These are phyloP conservation scores for Fusarium pilosicola DNA, from an alignment of 2,329 filamentous ascomycete species.

Conservation along the genomic window DNA sequence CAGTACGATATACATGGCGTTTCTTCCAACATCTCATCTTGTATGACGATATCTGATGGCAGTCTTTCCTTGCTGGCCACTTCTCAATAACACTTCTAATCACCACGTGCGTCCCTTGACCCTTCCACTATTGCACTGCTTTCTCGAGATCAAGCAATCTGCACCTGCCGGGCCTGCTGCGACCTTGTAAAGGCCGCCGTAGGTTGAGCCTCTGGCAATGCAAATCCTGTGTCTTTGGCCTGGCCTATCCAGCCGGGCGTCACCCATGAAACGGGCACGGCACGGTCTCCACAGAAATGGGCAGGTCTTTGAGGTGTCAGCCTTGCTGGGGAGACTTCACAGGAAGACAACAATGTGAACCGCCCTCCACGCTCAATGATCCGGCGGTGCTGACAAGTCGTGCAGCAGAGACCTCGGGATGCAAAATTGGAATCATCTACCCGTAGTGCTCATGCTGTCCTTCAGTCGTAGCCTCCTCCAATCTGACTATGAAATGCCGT, in stretches of 20 bases:
- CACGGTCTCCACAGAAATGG: slow-evolving; percentile 33
- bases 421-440: slow-evolving; percentile 46
- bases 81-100: slow-evolving; percentile 13
- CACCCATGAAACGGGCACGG: slow-evolving; percentile 38
- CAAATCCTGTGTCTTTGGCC: slow-evolving; percentile 35
- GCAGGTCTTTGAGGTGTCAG: slow-evolving; percentile 32
- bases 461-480: slow-evolving; percentile 69
- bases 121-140: slow-evolving; percentile 36
- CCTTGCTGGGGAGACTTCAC: slow-evolving; percentile 38
- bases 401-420: slow-evolving; percentile 43
- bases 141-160: slow-evolving; percentile 45
- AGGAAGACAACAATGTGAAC: slow-evolving; percentile 34
- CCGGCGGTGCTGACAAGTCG: slow-evolving; percentile 31
- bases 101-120: slow-evolving; percentile 7
- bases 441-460: slow-evolving; percentile 39
- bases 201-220: slow-evolving; percentile 34
- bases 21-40: slow-evolving; percentile 17
- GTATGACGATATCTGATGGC: background rate
- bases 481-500: slow-evolving; percentile 97
- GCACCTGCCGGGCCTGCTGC: slow-evolving; percentile 40
- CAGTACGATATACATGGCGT: slow-evolving; percentile 7
- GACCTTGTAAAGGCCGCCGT: slow-evolving; percentile 33
- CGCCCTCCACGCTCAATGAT: slow-evolving; percentile 34
- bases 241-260: slow-evolving; percentile 30
- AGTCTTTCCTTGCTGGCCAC: slow-evolving; percentile 15